Conservation (phyloP, 306 rosid species). For the Alnus glutinosa region DNA sequence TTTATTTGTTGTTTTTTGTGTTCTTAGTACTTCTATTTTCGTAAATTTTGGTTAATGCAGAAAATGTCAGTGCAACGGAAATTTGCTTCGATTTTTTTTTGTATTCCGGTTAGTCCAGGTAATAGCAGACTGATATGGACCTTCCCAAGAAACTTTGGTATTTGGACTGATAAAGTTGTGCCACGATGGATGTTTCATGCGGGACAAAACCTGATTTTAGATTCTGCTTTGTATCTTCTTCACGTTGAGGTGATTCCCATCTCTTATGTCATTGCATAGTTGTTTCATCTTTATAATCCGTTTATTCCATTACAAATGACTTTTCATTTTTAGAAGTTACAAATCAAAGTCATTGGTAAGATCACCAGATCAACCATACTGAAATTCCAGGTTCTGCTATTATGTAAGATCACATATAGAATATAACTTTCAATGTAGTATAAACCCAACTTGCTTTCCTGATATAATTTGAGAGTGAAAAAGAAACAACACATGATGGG, state of each 20-base stretch:
- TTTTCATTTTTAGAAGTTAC: background rate
- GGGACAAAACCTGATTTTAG: conserved; percentile 78
- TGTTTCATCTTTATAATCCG: conserved; percentile 3
- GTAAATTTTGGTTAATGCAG: conserved; percentile 43
- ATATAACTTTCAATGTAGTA: background rate
- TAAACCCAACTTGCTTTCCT: background rate
- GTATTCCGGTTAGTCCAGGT: conserved; percentile 91
- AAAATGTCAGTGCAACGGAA: conserved; percentile 41
- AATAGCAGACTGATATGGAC: conserved; percentile 88
- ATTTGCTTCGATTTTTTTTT: conserved; percentile 54
- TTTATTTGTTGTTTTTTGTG: background rate
- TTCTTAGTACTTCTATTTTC: conserved; percentile 1
- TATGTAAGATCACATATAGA: background rate
- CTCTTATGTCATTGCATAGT: conserved; percentile 11
- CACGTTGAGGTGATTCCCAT: conserved; percentile 74
- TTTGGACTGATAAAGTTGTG: conserved; percentile 69
- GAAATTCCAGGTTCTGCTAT: background rate
- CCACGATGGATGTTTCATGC: conserved; percentile 91
- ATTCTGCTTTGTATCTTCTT: conserved; percentile 93
- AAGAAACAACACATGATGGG: background rate
- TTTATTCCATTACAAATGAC: conserved; percentile 15
- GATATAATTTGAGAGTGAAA: background rate
- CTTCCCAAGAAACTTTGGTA: conserved; percentile 80
- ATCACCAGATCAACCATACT: background rate
- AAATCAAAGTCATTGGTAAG: background rate